These are phyloP conservation scores for Claviceps purpurea DNA, from an alignment of 2,329 filamentous ascomycete genomes.

Conservation along the genomic window DNA sequence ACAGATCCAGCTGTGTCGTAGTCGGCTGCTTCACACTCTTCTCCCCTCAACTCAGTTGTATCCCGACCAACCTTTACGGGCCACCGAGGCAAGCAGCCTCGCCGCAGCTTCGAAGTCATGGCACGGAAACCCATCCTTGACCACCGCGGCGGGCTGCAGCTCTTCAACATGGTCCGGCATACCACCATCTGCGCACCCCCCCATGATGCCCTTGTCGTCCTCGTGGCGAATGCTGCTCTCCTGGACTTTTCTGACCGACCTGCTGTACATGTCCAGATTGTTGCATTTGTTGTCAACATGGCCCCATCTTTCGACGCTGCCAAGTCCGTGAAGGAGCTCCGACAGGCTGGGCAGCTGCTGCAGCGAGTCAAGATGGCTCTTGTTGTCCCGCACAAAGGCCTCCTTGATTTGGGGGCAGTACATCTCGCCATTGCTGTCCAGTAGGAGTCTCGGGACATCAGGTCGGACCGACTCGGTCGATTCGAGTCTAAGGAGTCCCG, in stretches of 20 bases:
- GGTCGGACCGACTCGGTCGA: slow-evolving; percentile 8
- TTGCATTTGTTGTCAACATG: slow-evolving; percentile 6
- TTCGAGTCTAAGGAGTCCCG: slow-evolving; percentile 11
- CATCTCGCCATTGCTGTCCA: slow-evolving; percentile 8
- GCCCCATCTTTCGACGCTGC: background rate
- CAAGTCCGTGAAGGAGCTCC: slow-evolving; percentile 5
- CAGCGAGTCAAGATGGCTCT: slow-evolving; percentile 16
- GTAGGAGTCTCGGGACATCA: background rate
- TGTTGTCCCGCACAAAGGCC: slow-evolving; percentile 13
- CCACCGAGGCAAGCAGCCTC: slow-evolving; percentile 2
- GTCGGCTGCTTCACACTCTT: no score
- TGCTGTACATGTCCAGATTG: slow-evolving; percentile 11
- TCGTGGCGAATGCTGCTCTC: background rate
- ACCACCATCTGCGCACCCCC: slow-evolving; percentile 5
- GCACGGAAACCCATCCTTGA: background rate
- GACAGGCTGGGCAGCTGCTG: slow-evolving; percentile 15
- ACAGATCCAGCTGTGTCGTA: no score
- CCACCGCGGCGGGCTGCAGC: slow-evolving; percentile 5
- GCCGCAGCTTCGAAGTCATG: slow-evolving; percentile 3
- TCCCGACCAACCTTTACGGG: slow-evolving; percentile 4
- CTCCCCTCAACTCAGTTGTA: background rate
- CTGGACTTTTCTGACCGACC: background rate
- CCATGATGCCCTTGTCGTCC: background rate
- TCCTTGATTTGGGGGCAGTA: background rate
- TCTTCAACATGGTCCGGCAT: slow-evolving; percentile 11